Percentiles rank a stretch among this genome's conserved stretches.
These are phyloP conservation scores for Puccinia triticina DNA, from an alignment of 1,284 basidiomycete genomes.

Conservation along the genomic window DNA sequence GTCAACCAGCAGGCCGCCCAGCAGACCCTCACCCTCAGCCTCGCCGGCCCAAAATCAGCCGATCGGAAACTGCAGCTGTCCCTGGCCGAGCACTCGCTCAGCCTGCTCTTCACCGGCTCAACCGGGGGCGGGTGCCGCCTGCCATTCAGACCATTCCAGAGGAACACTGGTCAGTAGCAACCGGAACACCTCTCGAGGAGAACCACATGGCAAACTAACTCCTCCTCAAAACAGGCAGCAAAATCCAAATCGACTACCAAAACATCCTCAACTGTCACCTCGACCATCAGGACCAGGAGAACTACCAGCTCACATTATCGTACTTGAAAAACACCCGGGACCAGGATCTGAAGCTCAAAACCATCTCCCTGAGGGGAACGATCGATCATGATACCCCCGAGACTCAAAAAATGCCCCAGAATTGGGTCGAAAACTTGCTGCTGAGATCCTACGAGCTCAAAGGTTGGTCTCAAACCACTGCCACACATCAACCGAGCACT, in stretches of 20 bases:
- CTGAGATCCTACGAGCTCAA: slow-evolving; percentile 16
- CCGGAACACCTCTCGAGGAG: not conserved
- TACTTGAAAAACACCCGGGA: not conserved
- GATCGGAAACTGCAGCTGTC: not conserved
- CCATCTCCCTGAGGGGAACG: not conserved
- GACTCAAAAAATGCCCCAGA: not conserved
- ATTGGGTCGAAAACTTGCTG: slow-evolving; percentile 22
- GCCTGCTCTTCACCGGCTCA: not conserved
- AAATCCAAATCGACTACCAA: slow-evolving; percentile 20
- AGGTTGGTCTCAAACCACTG: not conserved
- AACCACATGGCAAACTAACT: not conserved
- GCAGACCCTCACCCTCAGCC: not conserved
- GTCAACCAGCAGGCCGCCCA: not conserved
- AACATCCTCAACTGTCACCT: slow-evolving; percentile 22
- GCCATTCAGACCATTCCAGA: not conserved
- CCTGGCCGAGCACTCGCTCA: slow-evolving; percentile 7
- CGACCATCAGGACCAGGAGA: not conserved
- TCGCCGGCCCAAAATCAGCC: not conserved
- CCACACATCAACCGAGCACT: not conserved
- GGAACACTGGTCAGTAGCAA: not conserved
- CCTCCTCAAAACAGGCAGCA: too few relatives aligned
- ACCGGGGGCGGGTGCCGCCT: not conserved
- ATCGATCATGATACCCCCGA: not conserved
- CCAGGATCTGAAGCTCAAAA: slow-evolving; percentile 10
- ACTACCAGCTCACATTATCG: not conserved